Conservation (phyloP, 202 grass and related monocot species). For the Panicum hallii region DNA sequence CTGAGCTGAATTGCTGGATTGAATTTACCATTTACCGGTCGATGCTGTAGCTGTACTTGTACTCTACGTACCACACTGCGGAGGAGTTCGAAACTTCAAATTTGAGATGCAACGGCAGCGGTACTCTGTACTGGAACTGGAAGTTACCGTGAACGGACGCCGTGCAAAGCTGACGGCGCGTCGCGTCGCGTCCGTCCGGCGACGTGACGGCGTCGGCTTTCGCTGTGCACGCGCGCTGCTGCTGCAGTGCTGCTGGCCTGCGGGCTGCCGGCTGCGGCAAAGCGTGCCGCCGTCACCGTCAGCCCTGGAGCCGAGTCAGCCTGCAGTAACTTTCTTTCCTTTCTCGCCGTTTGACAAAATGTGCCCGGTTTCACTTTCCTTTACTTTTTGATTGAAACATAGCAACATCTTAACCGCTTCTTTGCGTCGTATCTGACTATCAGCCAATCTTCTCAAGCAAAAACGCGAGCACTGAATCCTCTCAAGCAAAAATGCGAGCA, state of each 20-base stretch:
- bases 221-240: background rate
- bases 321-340: background rate
- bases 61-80: background rate
- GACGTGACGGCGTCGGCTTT: background rate
- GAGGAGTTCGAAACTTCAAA: background rate
- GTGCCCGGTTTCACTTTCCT: background rate
- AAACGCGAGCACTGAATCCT: background rate
- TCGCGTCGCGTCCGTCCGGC: background rate
- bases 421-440: slow-evolving; percentile 4
- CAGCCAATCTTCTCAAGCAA: background rate
- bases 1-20: too few relatives aligned
- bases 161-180: background rate
- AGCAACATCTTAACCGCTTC: slow-evolving; percentile 17
- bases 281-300: background rate
- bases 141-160: background rate
- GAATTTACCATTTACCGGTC: background rate
- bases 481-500: background rate
- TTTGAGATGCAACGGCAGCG: background rate
- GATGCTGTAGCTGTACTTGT: background rate
- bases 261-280: too few relatives aligned
- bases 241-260: background rate
- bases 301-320: background rate
- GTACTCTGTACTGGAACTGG: too few relatives aligned
- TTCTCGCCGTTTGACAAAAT: background rate
- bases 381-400: slow-evolving; percentile 8